Base-by-base conservation (phyloP, 768 basidiomycete genomes). In the Suillus discolor region DNA sequence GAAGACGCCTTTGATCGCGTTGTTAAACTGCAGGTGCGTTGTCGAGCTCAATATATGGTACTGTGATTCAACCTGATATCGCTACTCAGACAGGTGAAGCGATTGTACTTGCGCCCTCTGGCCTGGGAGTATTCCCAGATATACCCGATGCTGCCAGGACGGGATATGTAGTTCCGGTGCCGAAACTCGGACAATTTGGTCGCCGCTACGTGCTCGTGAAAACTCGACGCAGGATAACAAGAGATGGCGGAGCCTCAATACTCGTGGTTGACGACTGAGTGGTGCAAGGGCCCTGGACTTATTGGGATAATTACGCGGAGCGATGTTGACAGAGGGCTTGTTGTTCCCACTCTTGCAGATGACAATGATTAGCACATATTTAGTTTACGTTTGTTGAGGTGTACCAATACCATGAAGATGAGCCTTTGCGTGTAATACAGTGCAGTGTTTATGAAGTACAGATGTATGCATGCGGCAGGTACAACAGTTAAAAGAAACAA, bases 1-100 rank as follows among this genome's bases (percentile, higher is more conserved):
- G 82, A 79, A 1, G 86, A 89, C 44, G 88, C 85, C 0, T 91
- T 92, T 65, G 86, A 91, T 66, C 81, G 84, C 60, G 85, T 92
- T 12, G 89, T 90, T 16, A 84, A 72, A 62, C 79, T 92, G 3
- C 82, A 89, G 83, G 90, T 90, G 65, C 70, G 54, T 55, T n/a
- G n/a, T n/a, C 6, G 76, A 42, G 20, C 3, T 45, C 3, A 45
- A 45, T 44, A 18, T 16, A 44, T 54, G 18, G 57, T 25, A 39
- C 34, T 9, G 25, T 15, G 38, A 39, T 23, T 20, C 36, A 61
- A 18, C 61, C 11, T 66, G 25, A 41, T 45, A 41, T 36, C 42
- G 39, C 51, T 62, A 51, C 65, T 59, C 64, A 92, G 90, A 92
- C 90, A 0, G 90, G 90, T 0, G 83, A 92, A 72, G 88, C 90